A percentile compares a stretch with the other conserved stretches of the same genome.
These are phyloP conservation scores for Cutaneotrichosporon dermatis DNA, from an alignment of 1,284 basidiomycete species.

Conservation along the genomic window DNA sequence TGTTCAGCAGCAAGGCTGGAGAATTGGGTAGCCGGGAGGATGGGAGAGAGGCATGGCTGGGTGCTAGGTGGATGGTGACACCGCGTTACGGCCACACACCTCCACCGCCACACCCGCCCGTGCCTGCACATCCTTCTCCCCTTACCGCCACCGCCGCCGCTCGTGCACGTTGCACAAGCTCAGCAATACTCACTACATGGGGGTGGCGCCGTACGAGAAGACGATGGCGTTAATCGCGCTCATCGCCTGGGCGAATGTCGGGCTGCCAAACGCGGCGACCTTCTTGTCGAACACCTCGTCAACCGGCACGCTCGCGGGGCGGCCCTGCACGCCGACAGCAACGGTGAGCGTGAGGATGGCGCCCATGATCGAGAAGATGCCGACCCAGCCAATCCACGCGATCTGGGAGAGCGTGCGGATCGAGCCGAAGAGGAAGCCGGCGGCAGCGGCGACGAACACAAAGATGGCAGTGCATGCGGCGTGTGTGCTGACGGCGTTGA, in stretches of 20 bases:
- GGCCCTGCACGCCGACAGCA: slow-evolving; percentile 44
- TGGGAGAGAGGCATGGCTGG: background rate
- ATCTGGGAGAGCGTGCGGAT: slow-evolving; percentile 44
- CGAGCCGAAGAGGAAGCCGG: slow-evolving; percentile 33
- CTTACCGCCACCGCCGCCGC: no score
- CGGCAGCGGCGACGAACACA: slow-evolving; percentile 34
- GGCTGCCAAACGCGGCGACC: slow-evolving; percentile 27
- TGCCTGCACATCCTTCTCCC: no score
- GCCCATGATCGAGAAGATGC: slow-evolving; percentile 33
- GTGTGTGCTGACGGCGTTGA: slow-evolving; percentile 24
- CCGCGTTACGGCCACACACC: no score
- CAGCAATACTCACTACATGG: slow-evolving; percentile 20
- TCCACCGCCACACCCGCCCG: no score
- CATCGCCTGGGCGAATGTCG: slow-evolving; percentile 33
- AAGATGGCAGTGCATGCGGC: slow-evolving; percentile 33
- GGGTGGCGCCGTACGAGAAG: slow-evolving; percentile 38
- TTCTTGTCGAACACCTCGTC: slow-evolving; percentile 35
- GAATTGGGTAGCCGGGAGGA: no score
- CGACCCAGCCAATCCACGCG: slow-evolving; percentile 45
- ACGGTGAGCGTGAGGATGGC: slow-evolving; percentile 45
- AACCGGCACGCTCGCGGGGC: slow-evolving; percentile 32
- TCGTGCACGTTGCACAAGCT: no score
- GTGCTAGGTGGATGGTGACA: no score
- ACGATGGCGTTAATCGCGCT: slow-evolving; percentile 35
- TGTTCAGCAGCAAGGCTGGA: background rate